Percentiles rank a stretch among this genome's conserved stretches.
These are phyloP conservation scores for Lavandula angustifolia DNA, from an alignment of 257 asterid genomes.

Conservation along the genomic window DNA sequence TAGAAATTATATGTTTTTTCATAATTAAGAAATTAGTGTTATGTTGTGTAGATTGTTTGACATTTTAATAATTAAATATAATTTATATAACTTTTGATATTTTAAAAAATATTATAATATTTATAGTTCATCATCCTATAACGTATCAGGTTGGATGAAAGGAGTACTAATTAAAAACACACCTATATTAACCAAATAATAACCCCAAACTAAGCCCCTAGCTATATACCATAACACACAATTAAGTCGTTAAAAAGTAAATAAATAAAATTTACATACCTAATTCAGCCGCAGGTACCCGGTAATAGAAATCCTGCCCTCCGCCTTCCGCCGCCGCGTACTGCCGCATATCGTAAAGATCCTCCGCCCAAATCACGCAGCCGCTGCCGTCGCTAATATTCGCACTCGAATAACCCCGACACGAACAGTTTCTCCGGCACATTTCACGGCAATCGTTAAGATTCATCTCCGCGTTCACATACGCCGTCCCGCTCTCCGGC, in stretches of 20 bases:
- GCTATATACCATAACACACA: not conserved
- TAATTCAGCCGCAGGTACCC: conserved; percentile 63
- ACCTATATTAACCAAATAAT: too few relatives aligned
- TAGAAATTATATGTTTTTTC: too few relatives aligned
- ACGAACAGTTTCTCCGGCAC: conserved; percentile 70
- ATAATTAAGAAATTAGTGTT: too few relatives aligned
- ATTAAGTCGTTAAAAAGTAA: conserved; percentile 10
- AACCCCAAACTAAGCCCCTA: too few relatives aligned
- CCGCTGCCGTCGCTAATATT: conserved; percentile 63
- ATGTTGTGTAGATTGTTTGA: too few relatives aligned
- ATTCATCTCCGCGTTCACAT: conserved; percentile 46
- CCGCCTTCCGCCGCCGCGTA: conserved; percentile 78
- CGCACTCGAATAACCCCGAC: conserved; percentile 59
- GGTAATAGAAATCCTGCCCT: conserved; percentile 68
- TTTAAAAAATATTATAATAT: too few relatives aligned
- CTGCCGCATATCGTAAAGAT: conserved; percentile 79
- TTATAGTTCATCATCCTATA: too few relatives aligned
- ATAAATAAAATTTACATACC: conserved; percentile 45
- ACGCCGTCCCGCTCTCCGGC: conserved; percentile 66
- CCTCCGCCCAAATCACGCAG: conserved; percentile 70
- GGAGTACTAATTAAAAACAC: too few relatives aligned
- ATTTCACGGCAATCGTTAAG: conserved; percentile 47
- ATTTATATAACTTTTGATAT: too few relatives aligned
- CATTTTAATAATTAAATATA: too few relatives aligned
- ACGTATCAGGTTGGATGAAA: too few relatives aligned